phyloP scores from a whole-genome alignment of 805 yeast genomes.

The Suhomyces pyralidae region DNA sequence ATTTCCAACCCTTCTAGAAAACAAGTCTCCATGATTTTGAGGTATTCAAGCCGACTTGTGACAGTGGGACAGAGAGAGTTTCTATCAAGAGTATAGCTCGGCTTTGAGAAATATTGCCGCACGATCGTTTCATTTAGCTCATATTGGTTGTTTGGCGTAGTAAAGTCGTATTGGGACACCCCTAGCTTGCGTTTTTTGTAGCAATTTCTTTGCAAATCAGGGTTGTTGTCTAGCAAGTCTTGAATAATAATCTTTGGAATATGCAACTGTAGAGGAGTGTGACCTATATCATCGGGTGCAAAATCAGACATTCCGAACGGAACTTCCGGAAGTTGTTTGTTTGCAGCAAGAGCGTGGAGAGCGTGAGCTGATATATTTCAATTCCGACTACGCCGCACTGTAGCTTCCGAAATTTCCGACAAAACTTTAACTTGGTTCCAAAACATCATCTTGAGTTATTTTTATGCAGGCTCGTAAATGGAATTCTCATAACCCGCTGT shows the following conservation, averaged over 20 bases:
- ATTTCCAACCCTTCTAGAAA: constrained; percentile 9
- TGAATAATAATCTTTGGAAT: background rate
- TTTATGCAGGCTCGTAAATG: background rate
- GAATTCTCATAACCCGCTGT: background rate
- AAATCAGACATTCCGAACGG: background rate
- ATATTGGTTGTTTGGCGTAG: constrained; percentile 12
- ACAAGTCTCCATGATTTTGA: constrained; percentile 13
- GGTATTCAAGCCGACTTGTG: constrained; percentile 17
- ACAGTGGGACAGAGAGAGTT: constrained; percentile 17
- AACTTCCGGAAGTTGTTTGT: background rate
- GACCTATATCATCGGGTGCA: background rate
- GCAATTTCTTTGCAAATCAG: constrained; percentile 3
- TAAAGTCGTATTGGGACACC: constrained; percentile 10
- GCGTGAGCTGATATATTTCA: background rate
- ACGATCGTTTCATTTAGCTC: constrained; percentile 14
- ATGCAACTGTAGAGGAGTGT: background rate
- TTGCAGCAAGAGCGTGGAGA: background rate
- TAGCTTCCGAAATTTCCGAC: background rate
- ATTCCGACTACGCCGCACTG: background rate
- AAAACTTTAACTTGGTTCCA: background rate
- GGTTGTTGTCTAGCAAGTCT: constrained; percentile 4
- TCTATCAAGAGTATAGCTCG: constrained; percentile 9
- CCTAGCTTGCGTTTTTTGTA: constrained; percentile 5
- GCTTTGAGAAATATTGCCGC: constrained; percentile 9
- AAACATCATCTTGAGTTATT: background rate